A percentile compares a stretch with the other conserved stretches of the same genome.
Evolutionary conservation across 2,329 filamentous ascomycete genomes (phyloP).

Genomic region (Fusarium sp.): DNA sequence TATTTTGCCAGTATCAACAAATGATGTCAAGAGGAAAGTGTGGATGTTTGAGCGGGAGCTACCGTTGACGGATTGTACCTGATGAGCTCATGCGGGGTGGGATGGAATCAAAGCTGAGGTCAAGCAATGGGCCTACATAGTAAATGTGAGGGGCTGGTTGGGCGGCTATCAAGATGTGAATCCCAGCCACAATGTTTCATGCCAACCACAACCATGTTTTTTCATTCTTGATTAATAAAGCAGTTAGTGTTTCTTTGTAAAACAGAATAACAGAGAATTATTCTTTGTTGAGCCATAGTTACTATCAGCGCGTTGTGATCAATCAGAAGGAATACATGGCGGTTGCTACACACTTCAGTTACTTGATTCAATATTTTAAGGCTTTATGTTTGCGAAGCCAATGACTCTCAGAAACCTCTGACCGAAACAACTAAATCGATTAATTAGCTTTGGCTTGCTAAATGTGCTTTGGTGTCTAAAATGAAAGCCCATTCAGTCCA

Average conservation of each 20-base stretch:
- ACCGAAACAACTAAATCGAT: no score
- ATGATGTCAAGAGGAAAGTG: slow-evolving; percentile 1
- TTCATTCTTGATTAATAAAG: not conserved
- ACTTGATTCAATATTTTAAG: no score
- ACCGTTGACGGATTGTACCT: slow-evolving; percentile 17
- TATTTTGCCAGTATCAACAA: not conserved
- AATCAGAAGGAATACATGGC: no score
- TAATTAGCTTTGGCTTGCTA: no score
- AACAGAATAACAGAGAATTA: not conserved
- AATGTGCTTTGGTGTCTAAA: no score
- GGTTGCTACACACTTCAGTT: no score
- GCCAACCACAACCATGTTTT: not conserved
- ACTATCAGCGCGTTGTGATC: no score
- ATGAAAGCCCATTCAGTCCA: no score
- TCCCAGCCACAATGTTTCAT: slow-evolving; percentile 12
- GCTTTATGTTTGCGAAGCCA: no score
- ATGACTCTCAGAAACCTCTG: no score
- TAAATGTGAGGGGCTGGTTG: slow-evolving; percentile 21
- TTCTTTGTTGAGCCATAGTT: not conserved
- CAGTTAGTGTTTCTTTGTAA: not conserved
- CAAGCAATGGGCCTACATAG: not conserved
- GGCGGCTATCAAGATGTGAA: not conserved
- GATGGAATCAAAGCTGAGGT: slow-evolving; percentile 9
- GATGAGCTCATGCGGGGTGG: slow-evolving; percentile 21
- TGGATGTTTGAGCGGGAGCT: slow-evolving; percentile 26